Base-by-base conservation (phyloP, 352 stramenopile species). In the Pythium scleroteichum region DNA sequence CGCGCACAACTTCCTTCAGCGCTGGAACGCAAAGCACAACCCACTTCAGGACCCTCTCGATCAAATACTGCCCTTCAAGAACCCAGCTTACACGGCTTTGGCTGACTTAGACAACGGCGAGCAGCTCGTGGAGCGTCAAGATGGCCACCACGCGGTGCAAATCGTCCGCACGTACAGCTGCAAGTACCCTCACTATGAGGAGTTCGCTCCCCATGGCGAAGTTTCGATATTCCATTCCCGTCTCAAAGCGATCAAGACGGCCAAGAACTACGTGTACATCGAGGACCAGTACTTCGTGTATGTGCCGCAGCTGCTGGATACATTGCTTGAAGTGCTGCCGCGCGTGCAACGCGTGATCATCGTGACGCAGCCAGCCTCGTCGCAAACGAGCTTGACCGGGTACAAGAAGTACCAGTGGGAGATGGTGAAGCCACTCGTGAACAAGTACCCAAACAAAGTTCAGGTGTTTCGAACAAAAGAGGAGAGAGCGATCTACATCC, bases 201-300 rank as follows among this genome's bases (percentile, higher is more conserved):
- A 76, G 12, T 85, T 90, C 35, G 79, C 81, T 0, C 81, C 81
- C 0, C 47, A 54, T 2, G 73, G 81, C n/a, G 81, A 88, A 32
- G 45, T 61, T 6, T 84, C 81, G 32, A 55, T 86, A 17, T 73
- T 85, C 47, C 53, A 75, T 3, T 60, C 74, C 9, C 74, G 74
- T 13, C 58, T 88, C 54, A 85, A 88, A 55, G 78, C 72, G 13
- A 77, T 86, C 33, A 59, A 62, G 22, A 77, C 72, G 40, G 78
- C 78, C 3, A 77, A 77, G 54, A 88, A 86, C 62, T 88, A 72
- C 45, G 78, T 88, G 32, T 88, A 85, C 68, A 79, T 88, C 22
- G 76, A 88, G 40, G 78, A 88, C 54, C 78, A 88, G 66, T 88
- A 88, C 66, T 85, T 88, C 39, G 61, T 84, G 0, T 50, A 72